Conservation (phyloP, 1,284 basidiomycete species). For the Leccinum idahoense region DNA sequence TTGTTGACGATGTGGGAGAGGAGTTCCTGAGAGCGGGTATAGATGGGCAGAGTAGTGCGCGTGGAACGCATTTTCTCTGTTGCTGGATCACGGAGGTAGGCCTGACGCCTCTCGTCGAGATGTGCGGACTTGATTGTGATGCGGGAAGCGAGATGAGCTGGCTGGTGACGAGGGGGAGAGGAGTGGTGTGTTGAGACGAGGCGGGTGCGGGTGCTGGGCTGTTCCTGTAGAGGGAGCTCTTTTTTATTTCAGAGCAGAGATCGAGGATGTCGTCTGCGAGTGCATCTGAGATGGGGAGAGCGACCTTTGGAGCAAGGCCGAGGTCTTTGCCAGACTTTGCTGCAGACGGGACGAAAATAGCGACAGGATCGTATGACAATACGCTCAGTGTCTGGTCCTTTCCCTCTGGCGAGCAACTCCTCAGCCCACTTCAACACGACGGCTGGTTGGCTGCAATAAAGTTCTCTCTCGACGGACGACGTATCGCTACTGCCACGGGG, state of each 20-base stretch:
- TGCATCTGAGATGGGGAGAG: constrained; percentile 63
- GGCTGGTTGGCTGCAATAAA: no score
- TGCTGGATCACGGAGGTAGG: constrained; percentile 61
- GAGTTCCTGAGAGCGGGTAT: constrained; percentile 59
- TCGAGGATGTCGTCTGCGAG: constrained; percentile 75
- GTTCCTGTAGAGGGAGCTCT: constrained; percentile 47
- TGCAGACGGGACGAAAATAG: constrained; percentile 25
- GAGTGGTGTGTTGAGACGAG: not conserved
- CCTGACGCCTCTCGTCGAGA: constrained; percentile 51
- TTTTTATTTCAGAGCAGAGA: constrained; percentile 64
- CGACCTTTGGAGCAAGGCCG: constrained; percentile 68
- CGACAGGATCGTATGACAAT: no score
- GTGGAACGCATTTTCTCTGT: constrained; percentile 66
- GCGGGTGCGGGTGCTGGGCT: constrained; percentile 37
- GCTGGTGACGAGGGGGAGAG: constrained; percentile 9
- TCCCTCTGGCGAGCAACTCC: no score
- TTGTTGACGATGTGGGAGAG: constrained; percentile 71
- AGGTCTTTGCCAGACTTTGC: constrained; percentile 62
- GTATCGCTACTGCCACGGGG: no score
- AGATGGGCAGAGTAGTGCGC: constrained; percentile 72
- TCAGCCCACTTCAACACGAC: no score
- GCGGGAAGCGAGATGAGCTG: constrained; percentile 11
- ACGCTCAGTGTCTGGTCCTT: no score
- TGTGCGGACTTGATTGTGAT: constrained; percentile 52
- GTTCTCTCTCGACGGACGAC: no score